Evolutionary conservation across 345 rosid species (phyloP), one percentile per base, ranked within the genome.

Genomic region (Lepidium aucheri): DNA sequence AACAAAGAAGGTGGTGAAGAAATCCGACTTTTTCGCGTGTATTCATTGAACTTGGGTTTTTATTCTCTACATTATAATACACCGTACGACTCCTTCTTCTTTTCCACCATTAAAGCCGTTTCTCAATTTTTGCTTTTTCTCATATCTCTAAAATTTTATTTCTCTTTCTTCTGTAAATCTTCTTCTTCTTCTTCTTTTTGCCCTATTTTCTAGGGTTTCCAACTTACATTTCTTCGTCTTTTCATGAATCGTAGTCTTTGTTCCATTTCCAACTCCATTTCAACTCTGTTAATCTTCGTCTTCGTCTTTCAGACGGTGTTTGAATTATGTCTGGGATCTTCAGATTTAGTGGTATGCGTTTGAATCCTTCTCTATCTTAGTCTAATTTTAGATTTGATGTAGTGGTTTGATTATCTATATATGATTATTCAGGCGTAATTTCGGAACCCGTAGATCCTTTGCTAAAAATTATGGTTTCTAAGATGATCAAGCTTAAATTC

Each of bases 191-290:
- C 15, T 4, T 41, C 39, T 90, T 90, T 91, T 89, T 84, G 80
- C 99, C 99, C 98, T 87, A 80, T 82, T 66, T 67, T 49, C 65
- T 87, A 86, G 95, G 98, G 98, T 70, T 57, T 38, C 6, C 8
- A 20, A 17, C 12, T 45, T 5, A 9, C 51, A n/a, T 45, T 18
- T 82, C 70, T 24, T 69, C 26, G 44, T 68, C 35, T 73, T 83
- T 83, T 82, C 80, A 94, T 92, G 95, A 80, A 75, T 58, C 52
- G 78, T 1, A 5, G 74, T 67, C 73, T 63, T 70, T 55, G 7
- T 50, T 56, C 22, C 32, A 38, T 68, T 7, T 43, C 33, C 66
- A 13, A 38, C 40, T 63, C 44, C 28, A 52, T 74, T 44, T 34
- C 52, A 3, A 63, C 54, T 54, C 13, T 60, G 11, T 41, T 77